Evolutionary conservation across 306 rosid species (phyloP).

Genomic region (Carpinus fangiana): DNA sequence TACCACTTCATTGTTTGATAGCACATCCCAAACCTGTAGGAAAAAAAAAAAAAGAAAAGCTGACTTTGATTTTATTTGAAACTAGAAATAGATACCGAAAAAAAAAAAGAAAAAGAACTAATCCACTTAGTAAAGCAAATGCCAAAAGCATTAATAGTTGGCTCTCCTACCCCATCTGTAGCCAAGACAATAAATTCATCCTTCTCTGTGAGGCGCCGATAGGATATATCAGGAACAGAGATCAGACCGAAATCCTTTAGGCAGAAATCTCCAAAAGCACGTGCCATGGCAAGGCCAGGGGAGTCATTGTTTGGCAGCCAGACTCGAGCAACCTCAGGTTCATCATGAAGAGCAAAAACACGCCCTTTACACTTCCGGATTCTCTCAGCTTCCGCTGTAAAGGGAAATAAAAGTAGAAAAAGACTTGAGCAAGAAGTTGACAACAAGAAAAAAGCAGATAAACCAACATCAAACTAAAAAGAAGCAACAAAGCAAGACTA

Average conservation of each 20-base stretch:
- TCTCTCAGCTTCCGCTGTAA: conserved; percentile 92
- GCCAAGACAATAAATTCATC: conserved; percentile 91
- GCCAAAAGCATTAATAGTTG: conserved; percentile 8
- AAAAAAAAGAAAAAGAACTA: not conserved
- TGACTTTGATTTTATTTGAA: conserved; percentile 17
- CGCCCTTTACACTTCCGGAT: conserved; percentile 89
- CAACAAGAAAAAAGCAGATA: not conserved
- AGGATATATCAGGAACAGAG: conserved; percentile 89
- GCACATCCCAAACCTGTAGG: conserved; percentile 92
- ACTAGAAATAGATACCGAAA: not conserved
- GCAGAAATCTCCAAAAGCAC: conserved; percentile 98
- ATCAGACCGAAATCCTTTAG: conserved; percentile 95
- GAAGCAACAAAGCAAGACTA: conserved; percentile 4
- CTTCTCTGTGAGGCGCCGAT: conserved; percentile 60
- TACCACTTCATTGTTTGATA: conserved; percentile 91
- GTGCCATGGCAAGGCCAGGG: conserved; percentile 99
- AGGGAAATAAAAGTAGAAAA: conserved; percentile 8
- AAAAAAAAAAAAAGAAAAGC: not conserved
- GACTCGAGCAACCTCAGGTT: conserved; percentile 94
- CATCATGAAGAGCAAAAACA: conserved; percentile 93
- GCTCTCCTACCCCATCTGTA: conserved; percentile 84
- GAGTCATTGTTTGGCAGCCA: conserved; percentile 95
- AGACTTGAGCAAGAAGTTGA: conserved; percentile 7
- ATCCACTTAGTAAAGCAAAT: not conserved
- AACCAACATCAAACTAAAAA: not conserved